Conservation (phyloP, 805 yeast species). For the Starmera quercuum region DNA sequence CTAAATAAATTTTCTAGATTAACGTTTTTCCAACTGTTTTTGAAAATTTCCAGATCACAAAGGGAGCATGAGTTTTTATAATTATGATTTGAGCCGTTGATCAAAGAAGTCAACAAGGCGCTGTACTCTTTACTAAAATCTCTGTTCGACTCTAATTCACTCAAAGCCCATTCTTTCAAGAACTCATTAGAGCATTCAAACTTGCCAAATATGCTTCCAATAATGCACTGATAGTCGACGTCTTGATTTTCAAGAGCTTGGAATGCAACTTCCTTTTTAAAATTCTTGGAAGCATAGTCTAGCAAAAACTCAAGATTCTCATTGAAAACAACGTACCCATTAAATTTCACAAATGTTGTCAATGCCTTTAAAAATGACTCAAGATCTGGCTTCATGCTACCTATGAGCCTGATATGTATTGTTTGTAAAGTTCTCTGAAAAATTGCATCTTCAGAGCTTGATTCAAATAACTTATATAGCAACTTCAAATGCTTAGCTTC, state of each 20-base stretch:
- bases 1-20: conserved; percentile 12
- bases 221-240: conserved; percentile 4
- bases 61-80: conserved; percentile 18
- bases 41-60: conserved; percentile 17
- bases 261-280: neutral
- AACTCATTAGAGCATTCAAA: conserved; percentile 10
- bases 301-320: conserved; percentile 32
- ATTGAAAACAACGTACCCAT: conserved; percentile 25
- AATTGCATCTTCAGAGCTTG: conserved; percentile 43
- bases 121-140: conserved; percentile 12
- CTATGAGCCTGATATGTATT: conserved; percentile 37
- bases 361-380: conserved; percentile 12
- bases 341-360: conserved; percentile 14
- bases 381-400: conserved; percentile 26
- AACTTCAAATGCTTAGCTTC: conserved; percentile 17
- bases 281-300: conserved; percentile 20
- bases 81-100: conserved; percentile 11
- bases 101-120: conserved; percentile 19
- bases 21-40: conserved; percentile 19
- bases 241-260: neutral
- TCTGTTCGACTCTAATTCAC: conserved; percentile 8
- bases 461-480: conserved; percentile 28
- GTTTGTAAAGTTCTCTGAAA: conserved; percentile 45
- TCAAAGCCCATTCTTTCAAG: conserved; percentile 21
- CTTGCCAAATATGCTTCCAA: no score